Base-by-base conservation (phyloP, 495 filamentous ascomycete genomes). In the Xylaria bambusicola region DNA sequence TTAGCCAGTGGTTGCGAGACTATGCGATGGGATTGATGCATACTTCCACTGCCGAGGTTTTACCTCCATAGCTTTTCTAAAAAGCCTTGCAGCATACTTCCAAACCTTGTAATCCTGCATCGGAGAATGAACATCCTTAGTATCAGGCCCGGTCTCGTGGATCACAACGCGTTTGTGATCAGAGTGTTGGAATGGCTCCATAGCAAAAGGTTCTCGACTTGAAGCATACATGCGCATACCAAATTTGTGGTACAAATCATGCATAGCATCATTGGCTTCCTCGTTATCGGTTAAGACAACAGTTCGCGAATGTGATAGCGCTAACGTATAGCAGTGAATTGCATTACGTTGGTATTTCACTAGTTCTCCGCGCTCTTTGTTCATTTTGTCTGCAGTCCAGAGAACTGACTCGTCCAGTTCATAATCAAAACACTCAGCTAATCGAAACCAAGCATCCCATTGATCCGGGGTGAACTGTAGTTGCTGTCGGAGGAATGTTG, bases 371-470 rank as follows among this genome's bases (percentile, higher is more conserved):
- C 85, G 84, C 61, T 89, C 87, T 68, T 89, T 93, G 72, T 98
- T 97, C 69, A 98, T 86, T 67, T 95, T 95, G 54, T 99, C 95
- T 3, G 94, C 89, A n/a, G 86, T 87, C 94, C 95, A 98, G 6
- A 92, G 87, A 10, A 95, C 88, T 2, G 88, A 84, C 67, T 99
- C 95, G 58, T 99, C 95, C 46, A 98, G 73, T 67, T 95, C 90
- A 23, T 87, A 85, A 68, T 98, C 94, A 69, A 93, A 95, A 21
- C 89, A 88, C 64, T 99, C 94, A 10, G 88, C 94, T 6, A 97
- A 80, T 47, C 94, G 86, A 71, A 93, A 97, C 95, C 94, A 99
- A 0, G 93, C 87, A 70, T 98, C 93, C 94, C 94, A 99, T 47
- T 87, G 85, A 26, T 93, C 88, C 1, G 85, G 84, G 15, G 85